Base-by-base conservation (phyloP, 352 stramenopile species). In the Globisporangium polare region DNA sequence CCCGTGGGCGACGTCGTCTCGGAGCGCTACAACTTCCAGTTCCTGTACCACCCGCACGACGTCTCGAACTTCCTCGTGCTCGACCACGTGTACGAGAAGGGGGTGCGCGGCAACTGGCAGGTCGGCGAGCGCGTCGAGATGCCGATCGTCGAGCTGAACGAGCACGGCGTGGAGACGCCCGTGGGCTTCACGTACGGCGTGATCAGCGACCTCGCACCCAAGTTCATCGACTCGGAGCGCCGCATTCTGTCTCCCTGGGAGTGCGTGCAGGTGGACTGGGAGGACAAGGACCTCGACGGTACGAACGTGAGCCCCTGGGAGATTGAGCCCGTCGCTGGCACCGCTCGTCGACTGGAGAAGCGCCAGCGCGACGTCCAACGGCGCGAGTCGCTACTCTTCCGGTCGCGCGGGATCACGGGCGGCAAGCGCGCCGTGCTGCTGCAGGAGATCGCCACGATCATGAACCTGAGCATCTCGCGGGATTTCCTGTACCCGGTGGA, bases 41-140 rank as follows among this genome's bases (percentile, higher is more conserved):
- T 93, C 33, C 33, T 77, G 27, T 90, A 87, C 42, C 86, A 92
- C 43, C 83, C 86, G 6, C 84, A 93, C 61, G 82, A 95, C 49
- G 70, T 90, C 10, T 78, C 86, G 5, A 94, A 95, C 50, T 96
- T 95, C 50, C 52, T 96, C 27, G 73, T 96, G 29, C 65, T 95
- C n/a, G 80, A 94, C 55, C 82, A 95, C 54, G 65, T 80, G 7
- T 95, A 89, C 47, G 85, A 94, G 43, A 86, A 68, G 47, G 86
- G 86, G 17, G 78, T 96, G n/a, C 79, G 73, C n/a, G 74, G 73
- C 12, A 71, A 73, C 10, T 94, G 86, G 83, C 61, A 69, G n/a
- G 58, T 88, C 8, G 83, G 83, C 12, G 82, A 95, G 55, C 74
- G 80, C 6, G 75, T 96, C 17, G 75, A 87, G 53, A 89, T 89